Evolutionary conservation across 1,139 yeast genomes (phyloP), one percentile per base, ranked within the genome.

Genomic region (Pichia sp.): DNA sequence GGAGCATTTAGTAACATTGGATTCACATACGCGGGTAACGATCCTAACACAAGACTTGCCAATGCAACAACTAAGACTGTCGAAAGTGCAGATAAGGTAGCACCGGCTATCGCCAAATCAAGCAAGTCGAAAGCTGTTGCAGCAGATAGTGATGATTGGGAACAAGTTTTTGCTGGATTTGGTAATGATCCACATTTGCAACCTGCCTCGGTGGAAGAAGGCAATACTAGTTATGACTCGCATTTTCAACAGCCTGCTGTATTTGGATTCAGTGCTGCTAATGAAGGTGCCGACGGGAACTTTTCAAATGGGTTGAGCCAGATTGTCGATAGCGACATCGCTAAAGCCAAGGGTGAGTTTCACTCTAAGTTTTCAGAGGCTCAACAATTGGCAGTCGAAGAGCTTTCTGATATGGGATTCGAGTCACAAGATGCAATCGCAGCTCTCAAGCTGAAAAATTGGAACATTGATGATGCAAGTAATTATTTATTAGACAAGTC

Each of bases 341-440:
- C 41, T 34, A 45, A 41, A 7, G 50, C 50, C 16, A 48, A 40
- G 10, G n/a, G 34, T 36, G 41, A 30, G 4, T 43, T 26, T 2
- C 23, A 55, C 11, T 54, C 62, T 5, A 26, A 50, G 0, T 60
- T 55, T 41, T 50, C 61, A 8, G 68, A 67, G 50, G 59, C 68
- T 2, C 72, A 69, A 49, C 64, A 61, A 4, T 65, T 78, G 48
- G 83, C 86, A 1, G 75, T 89, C 41, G 86, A 84, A 60, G 96
- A 90, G 68, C 75, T 92, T 60, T 81, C 83, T 26, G 92, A 93
- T 42, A 92, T 92, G 97, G 98, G 98, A 1, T 92, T 92, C 68
- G 80, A 82, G 41, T 77, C 79, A 57, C 73, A 75, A 1, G 84
- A 84, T 56, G 90, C 93, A 1, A 64, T 76, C 10, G 78, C 75